Evolutionary conservation across 2,329 filamentous ascomycete genomes (phyloP).

Genomic region (Clonostachys solani): DNA sequence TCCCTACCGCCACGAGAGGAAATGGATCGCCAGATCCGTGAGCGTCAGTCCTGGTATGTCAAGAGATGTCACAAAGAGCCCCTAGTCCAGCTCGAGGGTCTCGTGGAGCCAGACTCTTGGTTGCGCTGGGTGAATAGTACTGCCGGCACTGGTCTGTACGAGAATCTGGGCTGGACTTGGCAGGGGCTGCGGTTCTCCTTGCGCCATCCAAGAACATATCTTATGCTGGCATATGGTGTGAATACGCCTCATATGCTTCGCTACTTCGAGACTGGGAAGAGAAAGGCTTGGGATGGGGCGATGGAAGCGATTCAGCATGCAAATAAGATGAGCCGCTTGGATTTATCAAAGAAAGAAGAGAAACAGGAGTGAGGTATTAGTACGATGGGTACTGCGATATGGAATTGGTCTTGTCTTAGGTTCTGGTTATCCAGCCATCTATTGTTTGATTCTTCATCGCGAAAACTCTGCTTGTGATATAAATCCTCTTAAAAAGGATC

Average conservation of each 20-base stretch:
- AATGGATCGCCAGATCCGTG: slow-evolving; percentile 21
- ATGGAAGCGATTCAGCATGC: slow-evolving; percentile 16
- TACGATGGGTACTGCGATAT: background rate
- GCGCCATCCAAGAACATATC: slow-evolving; percentile 25
- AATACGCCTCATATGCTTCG: slow-evolving; percentile 31
- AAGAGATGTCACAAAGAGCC: slow-evolving; percentile 5
- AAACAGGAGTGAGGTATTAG: background rate
- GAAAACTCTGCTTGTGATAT: no score
- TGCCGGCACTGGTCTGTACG: slow-evolving; percentile 31
- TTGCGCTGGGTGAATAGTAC: slow-evolving; percentile 27
- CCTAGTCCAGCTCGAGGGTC: slow-evolving; percentile 8
- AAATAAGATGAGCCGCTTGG: slow-evolving; percentile 8
- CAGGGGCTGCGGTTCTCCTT: slow-evolving; percentile 30
- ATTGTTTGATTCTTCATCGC: no score
- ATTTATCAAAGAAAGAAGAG: slow-evolving; percentile 2
- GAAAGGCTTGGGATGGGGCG: slow-evolving; percentile 30
- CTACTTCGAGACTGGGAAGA: slow-evolving; percentile 27
- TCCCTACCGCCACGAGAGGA: slow-evolving; percentile 20
- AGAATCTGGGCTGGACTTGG: slow-evolving; percentile 31
- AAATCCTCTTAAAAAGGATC: no score
- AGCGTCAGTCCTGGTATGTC: slow-evolving; percentile 7
- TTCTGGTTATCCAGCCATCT: no score
- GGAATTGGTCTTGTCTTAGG: background rate
- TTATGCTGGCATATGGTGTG: slow-evolving; percentile 25
- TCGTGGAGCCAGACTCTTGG: slow-evolving; percentile 21